Evolutionary conservation across 2,329 filamentous ascomycete species (phyloP), one percentile per base, ranked within the genome.

Genomic region (Trematosphaeria pertusa): DNA sequence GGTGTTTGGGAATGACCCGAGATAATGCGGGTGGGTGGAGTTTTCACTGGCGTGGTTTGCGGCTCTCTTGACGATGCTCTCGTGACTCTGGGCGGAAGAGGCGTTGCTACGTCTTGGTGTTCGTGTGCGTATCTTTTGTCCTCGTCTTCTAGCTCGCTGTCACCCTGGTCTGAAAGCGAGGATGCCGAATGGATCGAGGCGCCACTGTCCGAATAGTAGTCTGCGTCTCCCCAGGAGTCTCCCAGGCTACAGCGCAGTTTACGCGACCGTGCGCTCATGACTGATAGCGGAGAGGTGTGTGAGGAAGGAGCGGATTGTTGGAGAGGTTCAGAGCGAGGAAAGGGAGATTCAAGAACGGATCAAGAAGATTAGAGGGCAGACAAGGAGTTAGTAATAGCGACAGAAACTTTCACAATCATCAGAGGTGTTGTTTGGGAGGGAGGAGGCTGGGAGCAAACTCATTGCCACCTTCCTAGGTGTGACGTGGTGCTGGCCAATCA

Each of bases 191-290:
- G 46, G 12, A 64, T 50, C 7, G 65, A 69, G 3, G 52, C 56
- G 14, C 50, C 59, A 14, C 50, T 56, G 15, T 69, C 64, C 3
- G 62, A 62, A 18, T 56, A 54, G 38, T 65, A 66, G 14, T 66
- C 58, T 18, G 61, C 61, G 18, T 65, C 61, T 39, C 58, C 65
- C 69, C 69, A 72, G 31, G 67, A 71, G 18, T 67, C 65, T 12
- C 63, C 64, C 6, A 72, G 58, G 37, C 63, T 70, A 21, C 47
- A 58, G 20, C 49, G 47, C 7, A 62, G 52, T 41, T 50, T 56
- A 2, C 47, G 59, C 17, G 62, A 44, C 20, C 45, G 45, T 33
- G 48, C 47, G 40, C 36, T 59, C 58, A 63, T 68, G 30, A 31
- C n/a, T n/a, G n/a, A n/a, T n/a, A n/a, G 1, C 35, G 6, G 21